These are phyloP conservation scores for Coemansia sp. DNA, from an alignment of 192 early-diverging fungal genomes.

Conservation along the genomic window DNA sequence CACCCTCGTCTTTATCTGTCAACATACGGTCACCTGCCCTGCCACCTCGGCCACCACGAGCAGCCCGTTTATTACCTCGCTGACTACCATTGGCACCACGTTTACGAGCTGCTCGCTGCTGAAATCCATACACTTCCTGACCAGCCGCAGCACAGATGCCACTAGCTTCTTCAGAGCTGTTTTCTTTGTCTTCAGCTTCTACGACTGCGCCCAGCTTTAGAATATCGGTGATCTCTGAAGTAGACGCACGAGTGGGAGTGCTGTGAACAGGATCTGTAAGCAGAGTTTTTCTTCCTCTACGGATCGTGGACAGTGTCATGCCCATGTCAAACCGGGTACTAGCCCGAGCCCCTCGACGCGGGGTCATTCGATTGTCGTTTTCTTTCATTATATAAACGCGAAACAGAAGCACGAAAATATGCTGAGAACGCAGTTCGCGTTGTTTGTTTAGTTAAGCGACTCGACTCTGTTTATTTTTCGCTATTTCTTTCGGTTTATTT, in stretches of 20 bases:
- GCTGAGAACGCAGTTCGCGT: background rate
- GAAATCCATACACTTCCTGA: slow-evolving; percentile 46
- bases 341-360: slow-evolving; percentile 12
- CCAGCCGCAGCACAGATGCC: slow-evolving; percentile 19
- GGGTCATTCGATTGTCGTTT: slow-evolving; percentile 12
- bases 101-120: slow-evolving; percentile 29
- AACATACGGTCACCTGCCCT: background rate
- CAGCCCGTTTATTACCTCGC: slow-evolving; percentile 10
- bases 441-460: background rate
- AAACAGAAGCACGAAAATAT: slow-evolving; percentile 3
- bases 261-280: slow-evolving; percentile 25
- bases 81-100: slow-evolving; percentile 18
- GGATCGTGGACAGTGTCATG: slow-evolving; percentile 35
- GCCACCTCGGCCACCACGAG: slow-evolving; percentile 16
- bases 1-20: slow-evolving; percentile 13
- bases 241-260: slow-evolving; percentile 22
- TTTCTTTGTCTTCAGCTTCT: slow-evolving; percentile 50
- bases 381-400: slow-evolving; percentile 1
- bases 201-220: slow-evolving; percentile 37
- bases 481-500: background rate
- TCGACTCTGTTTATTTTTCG: background rate
- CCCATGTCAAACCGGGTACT: slow-evolving; percentile 47
- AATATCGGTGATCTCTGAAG: slow-evolving; percentile 35
- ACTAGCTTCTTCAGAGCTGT: slow-evolving; percentile 40
- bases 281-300: slow-evolving; percentile 32